These are phyloP conservation scores for Gastrolobium bilobum DNA, from an alignment of 306 rosid genomes.

Conservation along the genomic window DNA sequence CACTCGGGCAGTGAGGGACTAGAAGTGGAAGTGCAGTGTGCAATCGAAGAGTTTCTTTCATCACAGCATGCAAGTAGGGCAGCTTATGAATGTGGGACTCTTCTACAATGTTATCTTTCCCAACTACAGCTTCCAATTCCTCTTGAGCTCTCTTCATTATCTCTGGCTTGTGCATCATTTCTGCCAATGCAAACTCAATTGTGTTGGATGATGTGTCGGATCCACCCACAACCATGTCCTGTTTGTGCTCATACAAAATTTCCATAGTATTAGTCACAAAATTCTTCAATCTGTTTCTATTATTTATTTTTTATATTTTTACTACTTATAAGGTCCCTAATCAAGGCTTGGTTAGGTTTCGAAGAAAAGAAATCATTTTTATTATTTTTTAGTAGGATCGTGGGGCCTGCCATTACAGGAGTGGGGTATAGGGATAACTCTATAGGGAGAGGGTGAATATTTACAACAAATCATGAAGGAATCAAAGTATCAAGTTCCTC, in stretches of 20 bases:
- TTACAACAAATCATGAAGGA: too few relatives aligned
- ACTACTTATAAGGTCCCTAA: not conserved
- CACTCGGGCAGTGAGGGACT: slow-evolving; percentile 73
- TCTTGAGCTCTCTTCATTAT: slow-evolving; percentile 58
- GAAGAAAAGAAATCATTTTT: too few relatives aligned
- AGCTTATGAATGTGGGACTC: slow-evolving; percentile 67
- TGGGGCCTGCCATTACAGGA: too few relatives aligned
- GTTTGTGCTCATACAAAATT: not conserved
- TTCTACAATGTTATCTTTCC: slow-evolving; percentile 67
- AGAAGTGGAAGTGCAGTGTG: slow-evolving; percentile 71
- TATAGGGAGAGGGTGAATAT: too few relatives aligned
- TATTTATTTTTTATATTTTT: too few relatives aligned
- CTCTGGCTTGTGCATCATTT: slow-evolving; percentile 60
- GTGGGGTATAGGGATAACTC: too few relatives aligned
- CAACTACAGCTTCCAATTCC: slow-evolving; percentile 64
- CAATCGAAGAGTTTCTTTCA: slow-evolving; percentile 77
- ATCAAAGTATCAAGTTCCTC: too few relatives aligned
- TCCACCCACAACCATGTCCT: slow-evolving; percentile 87
- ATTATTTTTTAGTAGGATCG: too few relatives aligned
- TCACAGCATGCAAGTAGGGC: slow-evolving; percentile 65
- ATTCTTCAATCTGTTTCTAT: not conserved
- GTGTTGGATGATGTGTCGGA: slow-evolving; percentile 75
- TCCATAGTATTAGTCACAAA: slow-evolving; percentile 3
- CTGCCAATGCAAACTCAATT: slow-evolving; percentile 72
- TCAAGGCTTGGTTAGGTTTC: not conserved